These are phyloP conservation scores for Vitellaria paradoxa DNA, from an alignment of 179 eudicot genomes.

Conservation along the genomic window DNA sequence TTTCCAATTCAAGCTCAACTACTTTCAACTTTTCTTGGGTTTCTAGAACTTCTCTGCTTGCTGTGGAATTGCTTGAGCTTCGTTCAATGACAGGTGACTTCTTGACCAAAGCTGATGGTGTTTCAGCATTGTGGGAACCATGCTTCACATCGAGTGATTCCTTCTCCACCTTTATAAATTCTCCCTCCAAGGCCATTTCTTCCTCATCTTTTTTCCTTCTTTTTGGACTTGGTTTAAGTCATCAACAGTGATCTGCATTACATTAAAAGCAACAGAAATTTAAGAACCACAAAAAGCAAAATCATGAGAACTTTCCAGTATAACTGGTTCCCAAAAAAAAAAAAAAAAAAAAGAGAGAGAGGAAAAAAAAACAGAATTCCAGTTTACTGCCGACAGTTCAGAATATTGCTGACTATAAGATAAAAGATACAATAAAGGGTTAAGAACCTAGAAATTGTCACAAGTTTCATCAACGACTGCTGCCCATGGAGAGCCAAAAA, in stretches of 20 bases:
- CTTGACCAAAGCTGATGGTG: conserved; percentile 28
- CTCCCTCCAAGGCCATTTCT: conserved; percentile 72
- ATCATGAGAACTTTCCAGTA: background rate
- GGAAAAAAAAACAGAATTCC: too few species aligned
- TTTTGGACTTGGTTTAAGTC: conserved; percentile 26
- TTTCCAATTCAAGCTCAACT: conserved; percentile 68
- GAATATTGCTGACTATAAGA: too few species aligned
- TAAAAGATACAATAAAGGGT: too few species aligned
- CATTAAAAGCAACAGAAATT: background rate
- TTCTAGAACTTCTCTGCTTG: conserved; percentile 67
- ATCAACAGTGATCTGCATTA: conserved; percentile 23
- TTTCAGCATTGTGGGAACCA: conserved; percentile 29
- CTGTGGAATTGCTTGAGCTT: conserved; percentile 24
- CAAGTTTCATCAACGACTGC: too few species aligned
- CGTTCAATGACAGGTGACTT: conserved; percentile 33
- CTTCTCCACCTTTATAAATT: conserved; percentile 89
- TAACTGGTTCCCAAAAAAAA: too few species aligned
- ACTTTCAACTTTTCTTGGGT: conserved; percentile 73
- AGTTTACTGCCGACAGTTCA: too few species aligned
- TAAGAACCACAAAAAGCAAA: background rate
- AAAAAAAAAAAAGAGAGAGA: too few species aligned
- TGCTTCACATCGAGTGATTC: conserved; percentile 54
- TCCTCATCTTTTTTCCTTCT: conserved; percentile 59
- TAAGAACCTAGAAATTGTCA: too few species aligned
- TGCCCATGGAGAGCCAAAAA: background rate